Conservation (phyloP, 2,329 filamentous ascomycete genomes). For the Monosporascus sp. region DNA sequence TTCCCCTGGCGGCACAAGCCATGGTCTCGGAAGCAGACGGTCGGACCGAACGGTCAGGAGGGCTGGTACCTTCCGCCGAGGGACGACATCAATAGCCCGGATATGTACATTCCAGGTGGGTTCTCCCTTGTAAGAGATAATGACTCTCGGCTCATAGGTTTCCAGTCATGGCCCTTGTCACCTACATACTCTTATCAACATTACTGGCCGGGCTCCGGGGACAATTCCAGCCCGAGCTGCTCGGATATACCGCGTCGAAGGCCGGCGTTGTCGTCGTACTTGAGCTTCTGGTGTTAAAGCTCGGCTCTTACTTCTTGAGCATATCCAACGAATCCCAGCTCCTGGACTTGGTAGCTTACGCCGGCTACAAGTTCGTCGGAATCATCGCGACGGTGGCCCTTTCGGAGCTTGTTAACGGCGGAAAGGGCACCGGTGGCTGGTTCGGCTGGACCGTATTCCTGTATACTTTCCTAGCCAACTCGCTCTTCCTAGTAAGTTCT, state of each 20-base stretch:
- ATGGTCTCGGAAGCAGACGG: conserved; percentile 86
- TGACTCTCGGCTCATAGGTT: conserved; percentile 4
- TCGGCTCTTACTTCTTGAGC: conserved; percentile 87
- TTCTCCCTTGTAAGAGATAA: conserved; percentile 14
- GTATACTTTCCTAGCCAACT: conserved; percentile 91
- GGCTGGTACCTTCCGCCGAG: conserved; percentile 83
- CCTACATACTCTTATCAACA: conserved; percentile 91
- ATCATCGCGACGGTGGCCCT: conserved; percentile 84
- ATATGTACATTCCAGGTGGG: conserved; percentile 90
- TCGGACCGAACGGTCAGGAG: conserved; percentile 63
- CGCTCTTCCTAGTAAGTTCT: conserved; percentile 77
- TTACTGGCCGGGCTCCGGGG: conserved; percentile 85
- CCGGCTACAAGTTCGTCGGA: conserved; percentile 97
- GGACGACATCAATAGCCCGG: conserved; percentile 94
- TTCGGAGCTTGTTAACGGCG: conserved; percentile 70
- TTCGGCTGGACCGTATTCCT: conserved; percentile 82
- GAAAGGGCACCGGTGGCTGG: conserved; percentile 81
- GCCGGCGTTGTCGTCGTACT: conserved; percentile 78
- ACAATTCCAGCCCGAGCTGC: conserved; percentile 87
- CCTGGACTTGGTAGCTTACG: conserved; percentile 90
- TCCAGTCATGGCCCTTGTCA: conserved; percentile 87
- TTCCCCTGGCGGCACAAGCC: conserved; percentile 98
- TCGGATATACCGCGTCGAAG: conserved; percentile 82
- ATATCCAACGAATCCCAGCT: conserved; percentile 94
- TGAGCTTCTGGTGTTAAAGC: conserved; percentile 85